Conservation (phyloP, 768 basidiomycete genomes). For the Amanita fuliginea region DNA sequence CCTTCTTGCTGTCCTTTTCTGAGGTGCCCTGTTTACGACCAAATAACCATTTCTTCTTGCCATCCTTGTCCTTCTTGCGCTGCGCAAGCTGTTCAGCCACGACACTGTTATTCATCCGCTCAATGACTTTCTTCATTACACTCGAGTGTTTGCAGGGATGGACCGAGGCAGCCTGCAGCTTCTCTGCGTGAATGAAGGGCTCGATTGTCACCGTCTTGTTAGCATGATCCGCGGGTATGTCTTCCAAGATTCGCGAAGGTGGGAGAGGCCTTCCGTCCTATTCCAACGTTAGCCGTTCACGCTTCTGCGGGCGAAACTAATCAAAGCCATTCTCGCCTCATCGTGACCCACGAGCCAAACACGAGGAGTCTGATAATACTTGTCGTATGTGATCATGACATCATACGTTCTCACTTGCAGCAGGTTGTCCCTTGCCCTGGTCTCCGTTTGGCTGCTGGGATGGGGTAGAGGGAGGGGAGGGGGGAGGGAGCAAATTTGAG, state of each 20-base stretch:
- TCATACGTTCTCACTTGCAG: slow-evolving; percentile 97
- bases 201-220: slow-evolving; percentile 99
- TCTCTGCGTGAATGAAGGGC: slow-evolving; percentile 87
- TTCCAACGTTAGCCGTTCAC: not conserved
- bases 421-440: slow-evolving; percentile 65
- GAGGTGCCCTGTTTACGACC: slow-evolving; percentile 58
- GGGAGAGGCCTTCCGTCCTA: slow-evolving; percentile 85
- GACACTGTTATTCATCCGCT: slow-evolving; percentile 90
- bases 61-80: slow-evolving; percentile 42
- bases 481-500: not conserved
- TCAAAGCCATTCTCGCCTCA: slow-evolving; percentile 43
- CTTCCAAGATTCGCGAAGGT: slow-evolving; percentile 90
- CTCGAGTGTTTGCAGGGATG: slow-evolving; percentile 98
- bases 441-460: slow-evolving; percentile 41
- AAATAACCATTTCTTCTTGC: slow-evolving; percentile 82
- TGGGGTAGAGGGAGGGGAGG: not conserved
- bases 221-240: slow-evolving; percentile 94
- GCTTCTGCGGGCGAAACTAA: not conserved
- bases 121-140: slow-evolving; percentile 99
- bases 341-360: slow-evolving; percentile 98
- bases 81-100: slow-evolving; percentile 72
- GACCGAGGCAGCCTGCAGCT: slow-evolving; percentile 82
- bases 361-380: slow-evolving; percentile 97
- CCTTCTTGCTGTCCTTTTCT: slow-evolving; percentile 41
- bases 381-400: slow-evolving; percentile 99